Conservation (phyloP, 139 green algal species). For the Closterium sp. region DNA sequence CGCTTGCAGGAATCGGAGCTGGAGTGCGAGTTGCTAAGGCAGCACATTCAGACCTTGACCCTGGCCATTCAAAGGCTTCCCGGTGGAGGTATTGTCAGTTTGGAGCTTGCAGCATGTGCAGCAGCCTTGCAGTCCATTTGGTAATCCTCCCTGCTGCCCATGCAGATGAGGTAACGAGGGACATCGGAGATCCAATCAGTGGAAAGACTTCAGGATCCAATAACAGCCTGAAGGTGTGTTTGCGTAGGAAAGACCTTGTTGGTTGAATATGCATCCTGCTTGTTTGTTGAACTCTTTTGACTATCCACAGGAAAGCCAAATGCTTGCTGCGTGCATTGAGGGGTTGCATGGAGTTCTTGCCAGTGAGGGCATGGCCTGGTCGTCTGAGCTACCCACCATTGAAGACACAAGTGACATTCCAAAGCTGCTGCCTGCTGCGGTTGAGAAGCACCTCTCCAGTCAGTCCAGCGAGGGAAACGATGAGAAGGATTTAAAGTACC, state of each 20-base stretch:
- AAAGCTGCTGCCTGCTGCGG: neutral
- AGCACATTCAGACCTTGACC: neutral
- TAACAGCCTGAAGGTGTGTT: neutral
- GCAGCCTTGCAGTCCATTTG: neutral
- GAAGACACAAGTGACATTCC: neutral
- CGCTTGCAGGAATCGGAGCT: neutral
- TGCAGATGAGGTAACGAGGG: neutral
- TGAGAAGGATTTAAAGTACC: neutral
- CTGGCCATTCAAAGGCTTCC: neutral
- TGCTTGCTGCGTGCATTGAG: neutral
- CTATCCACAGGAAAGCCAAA: neutral
- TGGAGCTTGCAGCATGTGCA: neutral
- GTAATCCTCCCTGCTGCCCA: neutral
- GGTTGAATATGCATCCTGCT: neutral
- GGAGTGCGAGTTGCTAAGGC: neutral
- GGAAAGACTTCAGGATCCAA: neutral
- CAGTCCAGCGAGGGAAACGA: neutral
- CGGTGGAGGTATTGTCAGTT: neutral
- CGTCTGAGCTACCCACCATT: neutral
- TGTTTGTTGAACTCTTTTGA: neutral
- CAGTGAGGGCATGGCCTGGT: neutral
- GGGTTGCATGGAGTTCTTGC: neutral
- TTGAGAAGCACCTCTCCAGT: neutral
- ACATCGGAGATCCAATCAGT: neutral
- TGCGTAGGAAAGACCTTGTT: neutral